Evolutionary conservation across 805 yeast genomes (phyloP).

Genomic region (Hanseniaspora taiwanica): DNA sequence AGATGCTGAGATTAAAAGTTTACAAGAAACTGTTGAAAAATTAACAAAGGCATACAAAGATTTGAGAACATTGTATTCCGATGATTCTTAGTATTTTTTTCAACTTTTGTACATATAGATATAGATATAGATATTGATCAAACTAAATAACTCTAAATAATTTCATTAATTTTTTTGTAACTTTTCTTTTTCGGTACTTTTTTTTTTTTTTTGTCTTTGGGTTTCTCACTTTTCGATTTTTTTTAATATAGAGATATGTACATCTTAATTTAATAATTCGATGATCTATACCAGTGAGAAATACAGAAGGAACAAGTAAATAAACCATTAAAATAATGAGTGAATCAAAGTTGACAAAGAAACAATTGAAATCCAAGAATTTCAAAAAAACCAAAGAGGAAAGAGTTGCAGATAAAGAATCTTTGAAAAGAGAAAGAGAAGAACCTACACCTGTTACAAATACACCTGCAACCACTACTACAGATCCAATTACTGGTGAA

Average conservation of each 20-base stretch:
- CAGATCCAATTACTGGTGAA: slow-evolving; percentile 20
- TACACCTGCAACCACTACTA: slow-evolving; percentile 9
- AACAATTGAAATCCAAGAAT: slow-evolving; percentile 24
- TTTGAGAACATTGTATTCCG: slow-evolving; percentile 40
- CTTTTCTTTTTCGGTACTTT: too few species aligned
- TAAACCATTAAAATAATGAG: slow-evolving; percentile 8
- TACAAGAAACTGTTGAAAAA: slow-evolving; percentile 34
- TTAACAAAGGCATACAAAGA: slow-evolving; percentile 48
- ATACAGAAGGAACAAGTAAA: slow-evolving; percentile 10
- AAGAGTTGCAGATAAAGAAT: slow-evolving; percentile 14
- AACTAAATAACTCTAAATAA: too few species aligned
- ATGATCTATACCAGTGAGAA: slow-evolving; percentile 2
- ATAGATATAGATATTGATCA: too few species aligned
- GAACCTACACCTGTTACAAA: slow-evolving; percentile 14
- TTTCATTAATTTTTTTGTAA: too few species aligned
- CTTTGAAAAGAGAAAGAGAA: slow-evolving; percentile 12
- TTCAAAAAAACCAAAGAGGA: slow-evolving; percentile 22
- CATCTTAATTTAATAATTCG: too few species aligned
- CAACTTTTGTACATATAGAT: too few species aligned
- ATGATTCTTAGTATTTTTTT: too few species aligned
- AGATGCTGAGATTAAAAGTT: slow-evolving; percentile 22
- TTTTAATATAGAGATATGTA: too few species aligned
- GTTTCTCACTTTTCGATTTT: too few species aligned
- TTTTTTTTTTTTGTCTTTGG: too few species aligned
- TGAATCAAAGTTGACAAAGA: slow-evolving; percentile 23